Percentiles rank a stretch among this genome's conserved stretches.
Evolutionary conservation across 768 basidiomycete species (phyloP).

Genomic region (Boletus coccyginus): DNA sequence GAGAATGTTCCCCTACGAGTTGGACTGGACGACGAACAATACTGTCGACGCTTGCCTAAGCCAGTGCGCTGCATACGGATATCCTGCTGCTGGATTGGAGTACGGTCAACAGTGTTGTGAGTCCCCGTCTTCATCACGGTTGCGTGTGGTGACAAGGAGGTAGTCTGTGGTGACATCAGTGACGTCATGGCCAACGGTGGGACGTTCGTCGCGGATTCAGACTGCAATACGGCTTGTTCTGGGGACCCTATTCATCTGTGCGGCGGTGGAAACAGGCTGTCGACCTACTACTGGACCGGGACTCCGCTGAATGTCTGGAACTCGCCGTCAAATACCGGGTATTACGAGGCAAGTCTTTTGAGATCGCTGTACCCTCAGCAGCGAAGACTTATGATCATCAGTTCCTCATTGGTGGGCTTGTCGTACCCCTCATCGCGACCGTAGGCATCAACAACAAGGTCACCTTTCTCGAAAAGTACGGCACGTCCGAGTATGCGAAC

Average conservation of each 20-base stretch:
- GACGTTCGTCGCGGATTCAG: conserved; percentile 31
- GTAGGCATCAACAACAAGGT: conserved; percentile 82
- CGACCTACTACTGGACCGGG: conserved; percentile 54
- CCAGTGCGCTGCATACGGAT: conserved; percentile 72
- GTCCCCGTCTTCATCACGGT: conserved; percentile 23
- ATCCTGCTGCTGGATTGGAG: conserved; percentile 67
- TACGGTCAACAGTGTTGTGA: conserved; percentile 72
- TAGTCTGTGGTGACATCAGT: conserved; percentile 68
- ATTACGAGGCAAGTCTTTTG: conserved; percentile 56
- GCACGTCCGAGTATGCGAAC: conserved; percentile 60
- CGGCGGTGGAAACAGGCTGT: conserved; percentile 54
- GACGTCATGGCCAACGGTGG: conserved; percentile 45
- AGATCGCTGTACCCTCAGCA: not conserved
- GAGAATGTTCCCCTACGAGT: conserved; percentile 59
- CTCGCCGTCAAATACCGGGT: conserved; percentile 60
- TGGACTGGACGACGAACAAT: conserved; percentile 59
- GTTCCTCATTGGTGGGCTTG: conserved; percentile 54
- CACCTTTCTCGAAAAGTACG: conserved; percentile 72
- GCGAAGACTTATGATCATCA: conserved; percentile 14
- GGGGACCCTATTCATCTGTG: conserved; percentile 71
- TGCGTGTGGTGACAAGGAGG: not conserved
- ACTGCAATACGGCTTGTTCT: conserved; percentile 55
- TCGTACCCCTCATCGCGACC: conserved; percentile 72
- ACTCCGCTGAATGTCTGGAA: conserved; percentile 57
- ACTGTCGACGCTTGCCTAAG: conserved; percentile 61